Evolutionary conservation across 345 rosid species (phyloP).

Genomic region (Brassica nigra): DNA sequence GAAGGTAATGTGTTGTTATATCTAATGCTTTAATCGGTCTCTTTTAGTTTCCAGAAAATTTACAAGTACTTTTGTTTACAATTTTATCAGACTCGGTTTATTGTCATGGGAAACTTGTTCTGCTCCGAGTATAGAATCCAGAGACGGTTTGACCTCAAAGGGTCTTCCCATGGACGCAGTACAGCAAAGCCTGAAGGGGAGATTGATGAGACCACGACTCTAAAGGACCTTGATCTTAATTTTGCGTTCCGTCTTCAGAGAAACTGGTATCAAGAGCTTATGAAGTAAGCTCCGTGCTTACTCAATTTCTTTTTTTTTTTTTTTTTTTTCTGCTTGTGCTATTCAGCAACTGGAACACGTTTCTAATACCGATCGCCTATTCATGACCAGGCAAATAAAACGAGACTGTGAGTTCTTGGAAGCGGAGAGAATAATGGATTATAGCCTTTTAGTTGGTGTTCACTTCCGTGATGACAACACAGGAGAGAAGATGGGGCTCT

Average conservation of each 20-base stretch:
- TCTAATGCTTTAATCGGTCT: not conserved
- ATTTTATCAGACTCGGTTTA: conserved; percentile 69
- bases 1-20: conserved; percentile 54
- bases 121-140: conserved; percentile 95
- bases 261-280: conserved; percentile 85
- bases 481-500: conserved; percentile 82
- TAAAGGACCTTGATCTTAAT: conserved; percentile 95
- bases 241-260: conserved; percentile 80
- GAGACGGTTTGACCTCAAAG: conserved; percentile 93
- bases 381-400: conserved; percentile 74
- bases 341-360: not conserved
- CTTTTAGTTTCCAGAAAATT: not conserved
- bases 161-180: conserved; percentile 92
- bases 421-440: conserved; percentile 93
- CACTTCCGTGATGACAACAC: conserved; percentile 92
- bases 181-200: conserved; percentile 82
- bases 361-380: not conserved
- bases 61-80: not conserved
- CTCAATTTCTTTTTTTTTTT: not conserved
- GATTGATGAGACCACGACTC: conserved; percentile 94
- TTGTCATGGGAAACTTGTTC: conserved; percentile 96
- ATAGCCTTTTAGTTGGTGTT: conserved; percentile 89
- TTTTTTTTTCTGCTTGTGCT: not conserved
- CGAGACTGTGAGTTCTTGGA: conserved; percentile 92
- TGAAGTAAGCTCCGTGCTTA: conserved; percentile 53